Evolutionary conservation across 2,329 filamentous ascomycete genomes (phyloP).

Genomic region (Cadophora sp.): DNA sequence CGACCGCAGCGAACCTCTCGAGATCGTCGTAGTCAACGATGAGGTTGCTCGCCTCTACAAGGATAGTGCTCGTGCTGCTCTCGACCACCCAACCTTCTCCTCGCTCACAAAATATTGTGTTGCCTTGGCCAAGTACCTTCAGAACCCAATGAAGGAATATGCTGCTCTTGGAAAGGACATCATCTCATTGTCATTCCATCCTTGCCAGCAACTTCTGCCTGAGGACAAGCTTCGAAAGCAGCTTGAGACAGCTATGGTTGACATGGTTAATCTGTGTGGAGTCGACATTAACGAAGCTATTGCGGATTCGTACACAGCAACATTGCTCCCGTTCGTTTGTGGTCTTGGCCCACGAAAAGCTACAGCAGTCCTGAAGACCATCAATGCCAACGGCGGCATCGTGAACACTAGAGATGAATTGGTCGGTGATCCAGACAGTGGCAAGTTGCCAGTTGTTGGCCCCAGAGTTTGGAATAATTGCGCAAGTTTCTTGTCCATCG

Average conservation of each 20-base stretch:
- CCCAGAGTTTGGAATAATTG: constrained; percentile 96
- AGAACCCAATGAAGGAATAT: constrained; percentile 96
- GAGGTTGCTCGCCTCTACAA: constrained; percentile 97
- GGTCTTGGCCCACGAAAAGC: constrained; percentile 94
- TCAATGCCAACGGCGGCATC: constrained; percentile 88
- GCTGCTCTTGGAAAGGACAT: constrained; percentile 90
- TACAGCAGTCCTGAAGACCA: constrained; percentile 82
- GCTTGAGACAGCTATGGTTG: constrained; percentile 95
- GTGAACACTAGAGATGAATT: constrained; percentile 87
- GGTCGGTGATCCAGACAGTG: constrained; percentile 83
- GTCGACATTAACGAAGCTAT: constrained; percentile 95
- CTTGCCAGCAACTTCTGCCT: constrained; percentile 86
- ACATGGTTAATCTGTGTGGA: constrained; percentile 96
- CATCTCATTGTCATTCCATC: constrained; percentile 84
- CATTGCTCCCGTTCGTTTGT: constrained; percentile 87
- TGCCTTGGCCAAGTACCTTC: constrained; percentile 87
- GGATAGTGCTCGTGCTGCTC: constrained; percentile 78
- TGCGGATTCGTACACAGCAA: constrained; percentile 79
- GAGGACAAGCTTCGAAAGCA: constrained; percentile 86
- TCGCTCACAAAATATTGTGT: constrained; percentile 88
- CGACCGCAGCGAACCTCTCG: constrained; percentile 78
- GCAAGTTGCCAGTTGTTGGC: constrained; percentile 80
- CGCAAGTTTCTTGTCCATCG: constrained; percentile 91
- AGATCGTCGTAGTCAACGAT: constrained; percentile 92
- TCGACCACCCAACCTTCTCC: constrained; percentile 81